Evolutionary conservation across 305 asterid species (phyloP).

Genomic region (Solanum hybrid): DNA sequence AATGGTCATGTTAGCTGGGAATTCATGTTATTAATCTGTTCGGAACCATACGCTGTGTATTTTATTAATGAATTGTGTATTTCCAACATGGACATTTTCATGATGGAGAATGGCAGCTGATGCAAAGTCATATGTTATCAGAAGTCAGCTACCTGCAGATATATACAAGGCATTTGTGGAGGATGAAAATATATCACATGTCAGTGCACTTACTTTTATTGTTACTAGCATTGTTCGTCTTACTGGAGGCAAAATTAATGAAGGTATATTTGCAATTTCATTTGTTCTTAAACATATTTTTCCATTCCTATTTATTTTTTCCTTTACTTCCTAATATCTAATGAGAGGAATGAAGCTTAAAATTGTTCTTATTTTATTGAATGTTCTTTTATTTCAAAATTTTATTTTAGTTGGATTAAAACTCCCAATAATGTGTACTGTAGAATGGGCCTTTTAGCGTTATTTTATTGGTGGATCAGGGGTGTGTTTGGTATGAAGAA

Average conservation of each 20-base stretch:
- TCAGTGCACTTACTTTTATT: conserved; percentile 59
- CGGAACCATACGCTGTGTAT: background rate
- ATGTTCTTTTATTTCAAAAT: background rate
- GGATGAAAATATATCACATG: conserved; percentile 33
- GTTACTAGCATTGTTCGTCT: conserved; percentile 61
- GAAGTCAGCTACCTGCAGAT: conserved; percentile 58
- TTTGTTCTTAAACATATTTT: background rate
- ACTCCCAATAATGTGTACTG: background rate
- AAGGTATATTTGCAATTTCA: conserved; percentile 37
- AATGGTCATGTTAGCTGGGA: no score
- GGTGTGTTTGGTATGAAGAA: no score
- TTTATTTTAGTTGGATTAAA: background rate
- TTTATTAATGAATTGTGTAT: background rate
- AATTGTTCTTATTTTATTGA: no score
- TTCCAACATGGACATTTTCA: conserved; percentile 7
- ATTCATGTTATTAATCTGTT: background rate
- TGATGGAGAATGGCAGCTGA: conserved; percentile 47
- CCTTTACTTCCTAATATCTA: background rate
- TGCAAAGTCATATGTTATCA: conserved; percentile 61
- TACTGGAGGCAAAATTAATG: conserved; percentile 62
- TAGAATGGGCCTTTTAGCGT: background rate
- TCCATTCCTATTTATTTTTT: background rate
- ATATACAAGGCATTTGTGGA: conserved; percentile 51
- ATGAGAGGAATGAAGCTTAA: background rate
- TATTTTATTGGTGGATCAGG: background rate